Conservation (phyloP, 352 stramenopile genomes). For the Globisporangium nodosum region DNA sequence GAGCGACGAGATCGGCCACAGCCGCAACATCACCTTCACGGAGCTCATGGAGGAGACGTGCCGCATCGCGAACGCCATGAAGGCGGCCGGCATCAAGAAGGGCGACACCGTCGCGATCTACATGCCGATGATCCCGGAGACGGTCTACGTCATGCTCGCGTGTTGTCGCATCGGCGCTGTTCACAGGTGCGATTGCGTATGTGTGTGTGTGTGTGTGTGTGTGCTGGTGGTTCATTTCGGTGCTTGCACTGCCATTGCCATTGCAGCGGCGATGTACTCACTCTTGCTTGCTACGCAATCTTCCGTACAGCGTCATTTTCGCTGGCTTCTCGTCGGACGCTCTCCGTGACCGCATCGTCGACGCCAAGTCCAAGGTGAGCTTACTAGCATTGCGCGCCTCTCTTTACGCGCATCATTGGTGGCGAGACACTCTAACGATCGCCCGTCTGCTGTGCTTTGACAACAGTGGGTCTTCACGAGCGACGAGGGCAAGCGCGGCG, state of each 20-base stretch:
- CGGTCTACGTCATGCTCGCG: conserved; percentile 97
- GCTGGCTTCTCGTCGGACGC: conserved; percentile 94
- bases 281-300: neutral
- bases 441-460: neutral
- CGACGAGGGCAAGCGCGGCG: conserved; percentile 92
- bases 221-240: neutral
- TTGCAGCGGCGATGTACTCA: neutral
- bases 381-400: neutral
- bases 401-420: neutral
- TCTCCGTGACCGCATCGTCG: conserved; percentile 92
- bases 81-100: conserved; percentile 48
- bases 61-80: conserved; percentile 90
- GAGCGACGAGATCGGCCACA: conserved; percentile 92
- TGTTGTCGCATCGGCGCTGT: conserved; percentile 96
- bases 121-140: conserved; percentile 98
- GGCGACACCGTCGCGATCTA: conserved; percentile 94
- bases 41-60: conserved; percentile 89
- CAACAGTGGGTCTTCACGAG: conserved; percentile 91
- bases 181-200: conserved; percentile 40
- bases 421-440: neutral
- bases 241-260: neutral
- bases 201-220: neutral
- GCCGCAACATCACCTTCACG: conserved; percentile 88
- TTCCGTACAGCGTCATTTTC: conserved; percentile 90
- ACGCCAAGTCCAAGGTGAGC: conserved; percentile 47